Percentiles rank a stretch among this genome's conserved stretches.
Conservation (phyloP, 805 yeast species). For the Torulaspora quercuum region DNA sequence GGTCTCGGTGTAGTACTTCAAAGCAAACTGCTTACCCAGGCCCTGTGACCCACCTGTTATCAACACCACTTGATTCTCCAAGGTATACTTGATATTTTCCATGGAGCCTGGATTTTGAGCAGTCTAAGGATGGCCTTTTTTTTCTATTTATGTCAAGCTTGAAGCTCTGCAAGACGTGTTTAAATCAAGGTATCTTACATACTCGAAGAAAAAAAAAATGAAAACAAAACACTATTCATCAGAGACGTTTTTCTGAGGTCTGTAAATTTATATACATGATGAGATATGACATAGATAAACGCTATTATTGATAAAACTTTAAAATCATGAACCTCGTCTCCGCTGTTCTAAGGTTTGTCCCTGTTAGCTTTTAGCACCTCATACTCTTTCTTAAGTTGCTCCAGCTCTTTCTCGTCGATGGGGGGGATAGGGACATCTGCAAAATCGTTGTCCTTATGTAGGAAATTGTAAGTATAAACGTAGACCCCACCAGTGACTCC, state of each 20-base stretch:
- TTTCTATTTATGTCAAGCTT: too few species aligned
- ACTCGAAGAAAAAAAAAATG: too few species aligned
- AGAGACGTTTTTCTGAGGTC: too few species aligned
- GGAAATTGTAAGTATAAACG: constrained; percentile 57
- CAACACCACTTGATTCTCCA: constrained; percentile 55
- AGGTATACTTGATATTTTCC: constrained; percentile 23
- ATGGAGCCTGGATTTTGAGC: constrained; percentile 1
- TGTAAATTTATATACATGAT: too few species aligned
- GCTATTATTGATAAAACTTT: too few species aligned
- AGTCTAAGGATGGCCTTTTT: too few species aligned
- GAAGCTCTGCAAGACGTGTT: background rate
- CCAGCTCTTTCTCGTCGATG: constrained; percentile 70
- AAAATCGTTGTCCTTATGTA: constrained; percentile 72
- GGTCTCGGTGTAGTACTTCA: constrained; percentile 42
- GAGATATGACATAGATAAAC: too few species aligned
- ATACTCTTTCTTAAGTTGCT: constrained; percentile 67
- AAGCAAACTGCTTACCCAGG: constrained; percentile 76
- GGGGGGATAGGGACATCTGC: constrained; percentile 95
- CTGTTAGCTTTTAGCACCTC: constrained; percentile 40
- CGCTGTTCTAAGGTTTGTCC: too few species aligned
- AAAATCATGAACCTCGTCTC: too few species aligned
- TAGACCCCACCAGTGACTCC: constrained; percentile 70
- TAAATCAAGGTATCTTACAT: too few species aligned
- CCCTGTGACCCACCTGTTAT: constrained; percentile 97
- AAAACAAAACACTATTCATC: too few species aligned